Percentiles rank a stretch among this genome's conserved stretches.
Conservation (phyloP, 148 eudicot species). For the Heliamphora exappendiculata region DNA sequence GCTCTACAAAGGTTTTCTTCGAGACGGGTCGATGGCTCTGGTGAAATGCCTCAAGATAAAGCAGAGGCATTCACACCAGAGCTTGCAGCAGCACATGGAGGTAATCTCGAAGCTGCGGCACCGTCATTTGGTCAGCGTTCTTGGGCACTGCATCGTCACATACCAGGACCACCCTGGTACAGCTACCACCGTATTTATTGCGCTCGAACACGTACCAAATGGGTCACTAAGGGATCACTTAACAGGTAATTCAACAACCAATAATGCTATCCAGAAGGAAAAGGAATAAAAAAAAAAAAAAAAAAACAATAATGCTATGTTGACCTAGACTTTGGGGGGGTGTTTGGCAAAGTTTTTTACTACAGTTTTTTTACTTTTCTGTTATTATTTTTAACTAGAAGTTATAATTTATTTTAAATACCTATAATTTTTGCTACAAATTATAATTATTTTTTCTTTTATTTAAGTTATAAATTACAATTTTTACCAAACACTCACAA, state of each 20-base stretch:
- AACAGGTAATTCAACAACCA: constrained; percentile 39
- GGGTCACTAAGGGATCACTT: constrained; percentile 81
- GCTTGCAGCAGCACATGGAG: constrained; percentile 64
- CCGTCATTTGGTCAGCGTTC: constrained; percentile 68
- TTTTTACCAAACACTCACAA: too few species aligned
- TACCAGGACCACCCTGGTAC: constrained; percentile 51
- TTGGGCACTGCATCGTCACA: constrained; percentile 77
- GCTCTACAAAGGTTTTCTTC: constrained; percentile 69
- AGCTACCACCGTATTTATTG: constrained; percentile 57
- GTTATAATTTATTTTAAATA: too few species aligned
- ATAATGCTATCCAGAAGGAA: too few species aligned
- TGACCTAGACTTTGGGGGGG: too few species aligned
- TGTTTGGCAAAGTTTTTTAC: too few species aligned
- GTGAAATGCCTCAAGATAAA: constrained; percentile 61
- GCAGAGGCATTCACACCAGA: constrained; percentile 71
- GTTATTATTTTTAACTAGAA: too few species aligned
- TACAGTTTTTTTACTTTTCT: too few species aligned
- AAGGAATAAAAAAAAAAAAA: too few species aligned
- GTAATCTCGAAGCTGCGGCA: constrained; percentile 71
- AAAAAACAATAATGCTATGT: too few species aligned
- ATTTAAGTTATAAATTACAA: too few species aligned
- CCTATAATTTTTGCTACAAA: too few species aligned
- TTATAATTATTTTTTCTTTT: too few species aligned
- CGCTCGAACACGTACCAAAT: constrained; percentile 59
- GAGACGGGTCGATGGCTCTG: constrained; percentile 59